Percentiles rank a stretch among this genome's conserved stretches.
These are phyloP conservation scores for Santalum album DNA, from an alignment of 164 flowering plant genomes.

Conservation along the genomic window DNA sequence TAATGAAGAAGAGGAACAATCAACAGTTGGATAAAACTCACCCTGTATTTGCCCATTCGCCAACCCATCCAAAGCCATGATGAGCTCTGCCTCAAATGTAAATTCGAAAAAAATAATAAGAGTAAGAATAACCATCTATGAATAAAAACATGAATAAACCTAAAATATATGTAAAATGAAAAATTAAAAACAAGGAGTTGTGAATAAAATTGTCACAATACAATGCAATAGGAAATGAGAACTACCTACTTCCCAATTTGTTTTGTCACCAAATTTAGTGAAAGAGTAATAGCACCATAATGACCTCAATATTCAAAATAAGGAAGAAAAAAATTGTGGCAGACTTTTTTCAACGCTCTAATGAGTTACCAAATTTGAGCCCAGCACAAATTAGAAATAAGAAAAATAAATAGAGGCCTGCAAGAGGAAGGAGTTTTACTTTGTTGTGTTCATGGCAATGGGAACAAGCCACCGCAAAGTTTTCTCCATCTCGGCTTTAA, in stretches of 20 bases:
- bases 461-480: constrained; percentile 98
- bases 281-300: no score
- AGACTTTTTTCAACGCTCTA: no score
- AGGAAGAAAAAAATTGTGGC: no score
- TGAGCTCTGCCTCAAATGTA: constrained; percentile 57
- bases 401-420: no score
- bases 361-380: background rate
- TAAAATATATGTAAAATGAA: background rate
- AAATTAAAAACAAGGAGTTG: no score
- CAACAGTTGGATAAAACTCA: constrained; percentile 17
- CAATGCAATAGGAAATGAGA: no score
- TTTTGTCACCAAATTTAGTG: no score
- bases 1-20: background rate
- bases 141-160: background rate
- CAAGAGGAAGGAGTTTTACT: constrained; percentile 32
- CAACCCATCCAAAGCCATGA: constrained; percentile 99
- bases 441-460: constrained; percentile 87
- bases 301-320: no score
- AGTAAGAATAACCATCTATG: background rate
- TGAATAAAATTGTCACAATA: no score
- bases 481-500: constrained; percentile 97
- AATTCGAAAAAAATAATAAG: background rate
- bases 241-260: no score
- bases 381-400: background rate
- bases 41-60: constrained; percentile 99